Base-by-base conservation (phyloP, 2,329 filamentous ascomycete species). In the Aspergillus luchuensis region DNA sequence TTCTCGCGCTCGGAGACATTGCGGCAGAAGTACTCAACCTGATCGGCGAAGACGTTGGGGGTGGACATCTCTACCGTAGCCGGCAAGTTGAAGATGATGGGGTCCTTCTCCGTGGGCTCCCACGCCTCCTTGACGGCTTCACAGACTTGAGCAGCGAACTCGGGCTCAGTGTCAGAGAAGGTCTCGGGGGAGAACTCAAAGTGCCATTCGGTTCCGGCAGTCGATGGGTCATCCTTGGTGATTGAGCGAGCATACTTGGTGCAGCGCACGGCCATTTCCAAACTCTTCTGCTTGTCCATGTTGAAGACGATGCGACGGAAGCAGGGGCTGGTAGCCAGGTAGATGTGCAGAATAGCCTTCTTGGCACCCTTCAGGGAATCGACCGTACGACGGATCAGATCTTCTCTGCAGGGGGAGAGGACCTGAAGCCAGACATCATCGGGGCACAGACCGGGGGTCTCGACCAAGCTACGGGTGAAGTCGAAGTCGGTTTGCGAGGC, bases 401-500 rank as follows among this genome's bases (percentile, higher is more conserved):
- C 94, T 73, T 91, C 88, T 66, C 94, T 89, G 76, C 93, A 98
- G 5, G 94, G 94, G 5, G 92, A 92, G 54, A 98, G 88, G 56
- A 97, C 94, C 75, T 97, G 93, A 61, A 98, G 82, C 83, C 85
- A 93, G 58, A 97, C 92, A 77, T 97, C 93, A 73, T 95, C 91
- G 57, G 93, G 92, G 8, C 93, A 86, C 13, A 87, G 84, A 43
- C 91, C 91, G 10, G 91, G 91, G 1, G 92, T 96, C 71, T 96
- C 89, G 66, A 97, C 87, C 67, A 98, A 82, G 71, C 89, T 87
- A 67, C 92, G 85, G 43, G 92, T 97, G 74, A 98, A 98, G 81
- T 97, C 91, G 81, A 93, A 98, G 80, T 98, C 95, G 72, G 91
- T 97, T 74, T 96, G 90, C 41, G 92, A 97, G 13, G 94, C 92